Evolutionary conservation across 495 filamentous ascomycete genomes (phyloP), one percentile per base, ranked within the genome.

Genomic region (Clohesyomyces aquaticus): DNA sequence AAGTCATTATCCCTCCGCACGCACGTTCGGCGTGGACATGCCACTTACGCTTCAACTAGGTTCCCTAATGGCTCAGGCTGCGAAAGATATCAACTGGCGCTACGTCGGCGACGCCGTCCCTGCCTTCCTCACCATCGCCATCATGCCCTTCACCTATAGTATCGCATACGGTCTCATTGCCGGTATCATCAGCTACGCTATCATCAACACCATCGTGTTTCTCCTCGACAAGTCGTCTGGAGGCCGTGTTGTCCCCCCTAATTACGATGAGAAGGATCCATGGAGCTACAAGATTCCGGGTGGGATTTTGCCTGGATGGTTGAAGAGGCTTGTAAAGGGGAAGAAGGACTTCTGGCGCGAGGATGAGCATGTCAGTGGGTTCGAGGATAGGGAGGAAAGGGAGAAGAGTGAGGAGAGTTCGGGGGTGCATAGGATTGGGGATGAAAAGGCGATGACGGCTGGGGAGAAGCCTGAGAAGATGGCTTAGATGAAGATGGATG

Each of bases 101-200:
- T 93, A 93, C 77, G 74, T 85, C 32, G 88, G 88, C 51, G 90
- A 93, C 74, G 85, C 87, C 23, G 79, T 93, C 28, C 90, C 90
- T 0, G 90, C 90, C 0, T 93, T 93, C 75, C 72, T 92, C 28
- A 91, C 89, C 26, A 87, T 93, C 61, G 82, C 84, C 67, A 74
- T 89, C 69, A 93, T 93, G 90, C 89, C 89, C n/a, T 92, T 92
- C 77, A 91, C 88, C 21, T 91, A 90, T 73, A 89, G 85, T 47
- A 91, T 91, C 67, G 87, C 88, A 16, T 87, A 92, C 71, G 89
- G 89, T 22, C 80, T 91, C 27, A 89, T 93, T 58, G 88, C 87
- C 2, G 90, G 90, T 42, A 90, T 93, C 69, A 78, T 87, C 57
- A 81, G 85, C 59, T 93, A 93, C 70, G 85, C 85, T 55, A 68